phyloP scores from a whole-genome alignment of 2,329 filamentous ascomycete genomes.

The Aquanectria penicillioides region DNA sequence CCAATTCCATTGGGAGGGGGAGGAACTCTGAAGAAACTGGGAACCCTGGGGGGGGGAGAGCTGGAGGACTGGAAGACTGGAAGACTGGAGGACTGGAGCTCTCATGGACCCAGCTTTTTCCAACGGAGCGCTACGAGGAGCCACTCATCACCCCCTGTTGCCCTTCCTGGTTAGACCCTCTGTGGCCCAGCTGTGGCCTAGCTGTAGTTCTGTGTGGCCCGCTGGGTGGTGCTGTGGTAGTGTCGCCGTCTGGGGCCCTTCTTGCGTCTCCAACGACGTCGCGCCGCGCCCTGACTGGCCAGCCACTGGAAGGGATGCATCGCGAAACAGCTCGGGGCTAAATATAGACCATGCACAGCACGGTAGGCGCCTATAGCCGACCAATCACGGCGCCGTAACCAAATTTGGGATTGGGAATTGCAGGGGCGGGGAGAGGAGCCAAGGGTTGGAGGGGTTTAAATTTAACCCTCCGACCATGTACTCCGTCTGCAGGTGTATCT shows the following conservation, averaged over 20 bases:
- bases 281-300: constrained; percentile 32
- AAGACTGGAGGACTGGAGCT: constrained; percentile 24
- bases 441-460: constrained; percentile 38
- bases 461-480: constrained; percentile 38
- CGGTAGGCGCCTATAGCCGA: constrained; percentile 43
- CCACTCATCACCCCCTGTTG: constrained; percentile 34
- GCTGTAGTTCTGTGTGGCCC: constrained; percentile 17
- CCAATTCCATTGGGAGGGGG: background rate
- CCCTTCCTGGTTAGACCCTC: constrained; percentile 34
- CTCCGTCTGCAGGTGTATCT: constrained; percentile 17
- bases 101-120: constrained; percentile 15
- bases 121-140: constrained; percentile 30
- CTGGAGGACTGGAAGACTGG: background rate
- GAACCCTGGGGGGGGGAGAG: background rate
- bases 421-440: constrained; percentile 26
- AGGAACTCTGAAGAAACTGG: background rate
- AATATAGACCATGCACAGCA: constrained; percentile 46
- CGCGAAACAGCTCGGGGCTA: constrained; percentile 45
- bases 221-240: constrained; percentile 4
- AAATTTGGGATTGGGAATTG: constrained; percentile 41
- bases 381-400: constrained; percentile 42
- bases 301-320: constrained; percentile 24
- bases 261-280: constrained; percentile 23
- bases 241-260: constrained; percentile 18
- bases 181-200: constrained; percentile 22